Base-by-base conservation (phyloP, 1,139 yeast species). In the Taphrina deformans region DNA sequence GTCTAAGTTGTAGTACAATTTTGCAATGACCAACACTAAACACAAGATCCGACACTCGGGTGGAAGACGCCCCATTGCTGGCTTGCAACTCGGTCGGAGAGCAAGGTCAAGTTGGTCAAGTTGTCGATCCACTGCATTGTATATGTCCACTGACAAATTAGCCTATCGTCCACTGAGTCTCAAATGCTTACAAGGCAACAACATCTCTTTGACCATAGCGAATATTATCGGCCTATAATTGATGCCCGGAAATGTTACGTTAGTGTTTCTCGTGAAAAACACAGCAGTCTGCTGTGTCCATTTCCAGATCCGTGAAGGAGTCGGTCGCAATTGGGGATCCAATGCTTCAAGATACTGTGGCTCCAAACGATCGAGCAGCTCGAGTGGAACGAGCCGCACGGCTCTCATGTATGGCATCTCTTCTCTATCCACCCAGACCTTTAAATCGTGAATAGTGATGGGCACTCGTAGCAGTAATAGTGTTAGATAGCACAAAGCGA, bases 81-180 rank as follows among this genome's bases (percentile, higher is more conserved):
- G 18, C 23, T 48, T 26, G 10, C 38, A 10, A 27, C 1, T 12
- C 21, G 53, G 29, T 18, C 24, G 7, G 10, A 44, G 10, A 10
- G 44, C 45, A 29, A 55, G 29, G 4, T 45, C 51, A 18, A 44
- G 18, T 16, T 38, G 24, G 3, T 38, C 27, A 14, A 50, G 21
- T 26, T 33, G 51, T 16, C 26, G 31, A 18, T 35, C 50, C 18
- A 38, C 63, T 12, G 56, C 48, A 21, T 50, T 59, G 33, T 35
- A 38, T 18, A 45, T 51, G 27, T 59, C 63, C 56, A 59, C 63
- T 59, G 21, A 6, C n/a, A n/a, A n/a, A n/a, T n/a, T n/a, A n/a
- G n/a, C n/a, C n/a, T n/a, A n/a, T n/a, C n/a, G n/a, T n/a, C n/a
- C n/a, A n/a, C n/a, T n/a, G n/a, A 26, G 53, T 9, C 38, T 1